These are phyloP conservation scores for Beverwykella pulmonaria DNA, from an alignment of 495 filamentous ascomycete species.

Conservation along the genomic window DNA sequence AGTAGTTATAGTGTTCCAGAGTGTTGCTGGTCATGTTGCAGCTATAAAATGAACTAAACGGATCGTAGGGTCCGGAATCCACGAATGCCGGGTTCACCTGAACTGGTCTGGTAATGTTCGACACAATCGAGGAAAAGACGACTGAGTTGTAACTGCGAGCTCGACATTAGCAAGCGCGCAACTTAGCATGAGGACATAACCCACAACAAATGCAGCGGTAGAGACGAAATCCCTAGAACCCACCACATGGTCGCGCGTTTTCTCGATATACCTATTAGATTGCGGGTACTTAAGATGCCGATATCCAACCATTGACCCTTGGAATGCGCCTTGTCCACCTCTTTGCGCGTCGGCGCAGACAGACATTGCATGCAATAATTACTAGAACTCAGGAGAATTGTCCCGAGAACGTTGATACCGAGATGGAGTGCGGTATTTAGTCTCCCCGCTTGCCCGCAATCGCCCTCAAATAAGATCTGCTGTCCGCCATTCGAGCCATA, in stretches of 20 bases:
- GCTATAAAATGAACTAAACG: constrained; percentile 45
- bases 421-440: constrained; percentile 16
- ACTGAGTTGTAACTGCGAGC: constrained; percentile 37
- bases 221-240: constrained; percentile 5
- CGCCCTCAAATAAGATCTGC: constrained; percentile 1
- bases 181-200: neutral
- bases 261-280: neutral
- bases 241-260: constrained; percentile 12
- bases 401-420: constrained; percentile 24
- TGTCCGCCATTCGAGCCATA: neutral
- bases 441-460: neutral
- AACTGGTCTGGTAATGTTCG: constrained; percentile 29
- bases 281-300: constrained; percentile 19
- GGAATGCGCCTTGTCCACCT: constrained; percentile 21
- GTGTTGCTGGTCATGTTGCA: constrained; percentile 23
- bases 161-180: neutral
- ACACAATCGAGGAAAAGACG: constrained; percentile 40
- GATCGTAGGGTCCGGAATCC: neutral
- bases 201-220: constrained; percentile 24
- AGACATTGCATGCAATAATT: constrained; percentile 32
- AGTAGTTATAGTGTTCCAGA: constrained; percentile 39
- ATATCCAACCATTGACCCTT: constrained; percentile 26
- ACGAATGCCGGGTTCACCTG: neutral
- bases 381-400: constrained; percentile 24
- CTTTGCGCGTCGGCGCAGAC: constrained; percentile 22